Conservation (phyloP, 208 protist genomes). For the Trypanosoma rangeli region DNA sequence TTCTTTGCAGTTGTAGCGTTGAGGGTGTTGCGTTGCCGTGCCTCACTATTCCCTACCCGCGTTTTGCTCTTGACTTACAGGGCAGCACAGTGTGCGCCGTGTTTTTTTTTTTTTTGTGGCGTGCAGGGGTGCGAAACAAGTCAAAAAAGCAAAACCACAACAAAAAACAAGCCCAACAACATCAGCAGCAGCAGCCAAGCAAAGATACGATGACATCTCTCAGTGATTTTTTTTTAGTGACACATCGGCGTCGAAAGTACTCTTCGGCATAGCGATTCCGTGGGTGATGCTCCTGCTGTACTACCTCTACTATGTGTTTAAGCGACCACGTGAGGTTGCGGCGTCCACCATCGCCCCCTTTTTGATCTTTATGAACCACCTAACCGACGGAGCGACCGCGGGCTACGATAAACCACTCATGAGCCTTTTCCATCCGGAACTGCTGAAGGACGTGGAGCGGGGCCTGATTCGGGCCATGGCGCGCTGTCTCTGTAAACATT, state of each 20-base stretch:
- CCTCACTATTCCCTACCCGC: background rate
- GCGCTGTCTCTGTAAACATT: slow-evolving; percentile 53
- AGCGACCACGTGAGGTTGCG: slow-evolving; percentile 36
- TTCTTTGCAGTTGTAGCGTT: background rate
- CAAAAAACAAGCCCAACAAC: background rate
- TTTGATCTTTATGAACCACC: slow-evolving; percentile 58
- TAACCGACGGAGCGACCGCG: slow-evolving; percentile 65
- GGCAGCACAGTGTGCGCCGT: background rate
- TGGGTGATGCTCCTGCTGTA: slow-evolving; percentile 20
- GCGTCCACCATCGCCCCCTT: slow-evolving; percentile 52
- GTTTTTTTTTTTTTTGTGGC: too few species aligned
- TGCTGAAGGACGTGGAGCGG: slow-evolving; percentile 51
- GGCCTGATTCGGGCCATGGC: slow-evolving; percentile 80
- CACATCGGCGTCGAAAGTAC: background rate
- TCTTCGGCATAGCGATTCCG: slow-evolving; percentile 9
- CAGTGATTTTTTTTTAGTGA: background rate
- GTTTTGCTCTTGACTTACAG: background rate
- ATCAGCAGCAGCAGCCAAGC: background rate
- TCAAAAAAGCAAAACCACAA: background rate
- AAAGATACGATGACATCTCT: background rate
- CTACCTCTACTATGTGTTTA: slow-evolving; percentile 17
- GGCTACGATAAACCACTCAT: slow-evolving; percentile 76
- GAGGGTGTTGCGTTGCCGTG: background rate
- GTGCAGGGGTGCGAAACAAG: background rate
- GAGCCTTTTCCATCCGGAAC: slow-evolving; percentile 66